Evolutionary conservation across 805 yeast species (phyloP), one percentile per base, ranked within the genome.

Genomic region (Ogataea zsoltii): DNA sequence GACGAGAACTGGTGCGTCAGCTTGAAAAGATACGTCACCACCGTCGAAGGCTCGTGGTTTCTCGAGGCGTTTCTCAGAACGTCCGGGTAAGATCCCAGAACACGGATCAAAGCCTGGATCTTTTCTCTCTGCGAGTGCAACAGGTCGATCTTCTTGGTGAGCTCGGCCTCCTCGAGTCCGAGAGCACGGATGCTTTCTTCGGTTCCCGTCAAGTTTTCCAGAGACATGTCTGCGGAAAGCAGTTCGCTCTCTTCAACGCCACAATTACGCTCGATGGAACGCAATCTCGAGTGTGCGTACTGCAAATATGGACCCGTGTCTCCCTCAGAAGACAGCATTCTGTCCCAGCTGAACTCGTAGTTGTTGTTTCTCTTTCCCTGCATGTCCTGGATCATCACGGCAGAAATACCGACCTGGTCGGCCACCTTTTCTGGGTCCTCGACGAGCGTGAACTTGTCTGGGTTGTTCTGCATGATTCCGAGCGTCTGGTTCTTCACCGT

Each of bases 381-480:
- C 98, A 94, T 91, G 70, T 94, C 99, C 77, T 94, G 99, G 62
- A 94, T 88, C 96, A 94, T 91, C 50, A 94, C 96, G 5, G 99
- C 99, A 25, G 97, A 85, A 47, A 94, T 86, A 66, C 99, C 99
- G 49, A 94, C 83, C 60, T 89, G 76, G 68, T 94, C 98, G 48
- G 99, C 98, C 61, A 94, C 86, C 65, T 82, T 82, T 49, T 92
- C 97, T 29, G 98, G 99, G 65, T 91, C 80, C 63, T 85, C 94
- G 56, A 92, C 88, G 71, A 89, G 96, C 10, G 92, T 84, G 64
- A 90, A 94, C 70, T 94, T 94, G 55, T 76, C 83, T 66, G 84
- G 89, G 68, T 92, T 94, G 71, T 83, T 83, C 71, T 85, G 82
- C 98, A 94, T 94, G 45, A 94, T 97, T 57, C 88, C 94, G 64